These are phyloP conservation scores for Microthyrium microscopicum DNA, from an alignment of 2,329 filamentous ascomycete species.

Conservation along the genomic window DNA sequence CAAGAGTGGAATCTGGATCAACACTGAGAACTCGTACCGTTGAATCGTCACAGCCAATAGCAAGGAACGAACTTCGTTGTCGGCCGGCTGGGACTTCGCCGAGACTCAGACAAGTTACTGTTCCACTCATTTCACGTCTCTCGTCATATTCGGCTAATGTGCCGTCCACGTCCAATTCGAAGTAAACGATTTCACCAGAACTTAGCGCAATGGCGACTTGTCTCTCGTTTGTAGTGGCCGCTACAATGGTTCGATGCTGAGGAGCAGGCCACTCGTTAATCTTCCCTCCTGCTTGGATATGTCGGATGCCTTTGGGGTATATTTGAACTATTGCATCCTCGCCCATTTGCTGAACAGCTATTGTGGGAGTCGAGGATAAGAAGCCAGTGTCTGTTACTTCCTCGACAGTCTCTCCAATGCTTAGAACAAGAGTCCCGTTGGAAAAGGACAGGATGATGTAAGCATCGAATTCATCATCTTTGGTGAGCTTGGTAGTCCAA, in stretches of 20 bases:
- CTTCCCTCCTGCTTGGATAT: slow-evolving; percentile 59
- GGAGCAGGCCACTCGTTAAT: slow-evolving; percentile 91
- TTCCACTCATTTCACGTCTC: slow-evolving; percentile 86
- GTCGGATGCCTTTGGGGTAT: slow-evolving; percentile 87
- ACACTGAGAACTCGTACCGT: slow-evolving; percentile 86
- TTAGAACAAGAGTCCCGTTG: slow-evolving; percentile 78
- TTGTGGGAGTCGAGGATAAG: slow-evolving; percentile 68
- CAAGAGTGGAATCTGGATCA: slow-evolving; percentile 75
- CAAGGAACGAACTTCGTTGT: slow-evolving; percentile 76
- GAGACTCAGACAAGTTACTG: slow-evolving; percentile 85
- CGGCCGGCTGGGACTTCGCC: slow-evolving; percentile 85
- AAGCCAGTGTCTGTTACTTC: slow-evolving; percentile 92
- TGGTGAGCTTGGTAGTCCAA: slow-evolving; percentile 83
- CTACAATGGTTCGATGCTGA: slow-evolving; percentile 86
- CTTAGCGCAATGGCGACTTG: slow-evolving; percentile 90
- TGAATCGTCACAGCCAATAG: slow-evolving; percentile 91
- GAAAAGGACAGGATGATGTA: slow-evolving; percentile 93
- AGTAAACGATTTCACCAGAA: slow-evolving; percentile 93
- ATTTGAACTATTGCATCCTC: slow-evolving; percentile 88
- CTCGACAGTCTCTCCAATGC: slow-evolving; percentile 92
- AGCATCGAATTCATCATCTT: slow-evolving; percentile 70
- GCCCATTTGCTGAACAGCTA: slow-evolving; percentile 86
- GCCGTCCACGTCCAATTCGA: slow-evolving; percentile 89
- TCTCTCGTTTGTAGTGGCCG: slow-evolving; percentile 79
- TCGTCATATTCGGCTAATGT: slow-evolving; percentile 85